These are phyloP conservation scores for Starmerella vitae DNA, from an alignment of 805 yeast species.

Conservation along the genomic window DNA sequence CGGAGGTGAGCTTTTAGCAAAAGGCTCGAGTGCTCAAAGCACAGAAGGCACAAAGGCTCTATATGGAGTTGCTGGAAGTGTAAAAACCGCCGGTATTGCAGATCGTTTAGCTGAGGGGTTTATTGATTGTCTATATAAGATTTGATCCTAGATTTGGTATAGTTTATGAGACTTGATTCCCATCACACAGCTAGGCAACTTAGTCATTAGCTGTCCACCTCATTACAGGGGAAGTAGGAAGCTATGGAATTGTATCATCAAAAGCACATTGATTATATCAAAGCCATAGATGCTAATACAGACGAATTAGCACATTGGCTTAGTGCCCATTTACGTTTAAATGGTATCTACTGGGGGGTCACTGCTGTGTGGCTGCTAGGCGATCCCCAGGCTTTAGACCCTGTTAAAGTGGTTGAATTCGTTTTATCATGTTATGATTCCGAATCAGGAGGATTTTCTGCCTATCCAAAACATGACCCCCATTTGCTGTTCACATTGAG, in stretches of 20 bases:
- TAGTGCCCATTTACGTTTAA: slow-evolving; percentile 76
- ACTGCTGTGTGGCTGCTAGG: slow-evolving; percentile 56
- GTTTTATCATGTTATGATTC: slow-evolving; percentile 49
- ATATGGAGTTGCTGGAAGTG: slow-evolving; percentile 92
- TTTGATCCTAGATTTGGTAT: slow-evolving; percentile 14
- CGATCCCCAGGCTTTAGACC: slow-evolving; percentile 43
- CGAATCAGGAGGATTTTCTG: slow-evolving; percentile 57
- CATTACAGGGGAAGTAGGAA: too few species aligned
- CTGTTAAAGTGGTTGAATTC: slow-evolving; percentile 50
- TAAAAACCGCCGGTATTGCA: slow-evolving; percentile 70
- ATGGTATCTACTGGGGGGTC: slow-evolving; percentile 90
- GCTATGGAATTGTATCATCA: slow-evolving; percentile 25
- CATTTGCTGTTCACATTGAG: slow-evolving; percentile 76
- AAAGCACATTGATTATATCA: slow-evolving; percentile 49
- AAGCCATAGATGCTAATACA: slow-evolving; percentile 39
- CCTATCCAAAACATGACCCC: slow-evolving; percentile 80
- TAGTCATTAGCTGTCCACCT: too few species aligned
- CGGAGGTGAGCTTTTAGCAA: slow-evolving; percentile 32
- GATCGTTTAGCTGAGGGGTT: slow-evolving; percentile 67
- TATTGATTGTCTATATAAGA: slow-evolving; percentile 64
- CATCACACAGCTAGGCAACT: too few species aligned
- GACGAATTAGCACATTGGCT: slow-evolving; percentile 71
- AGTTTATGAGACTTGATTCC: too few species aligned
- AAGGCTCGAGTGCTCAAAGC: slow-evolving; percentile 20
- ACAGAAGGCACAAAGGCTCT: slow-evolving; percentile 61